Evolutionary conservation across 805 yeast genomes (phyloP), one percentile per base, ranked within the genome.

Genomic region (Candida hungchunana): DNA sequence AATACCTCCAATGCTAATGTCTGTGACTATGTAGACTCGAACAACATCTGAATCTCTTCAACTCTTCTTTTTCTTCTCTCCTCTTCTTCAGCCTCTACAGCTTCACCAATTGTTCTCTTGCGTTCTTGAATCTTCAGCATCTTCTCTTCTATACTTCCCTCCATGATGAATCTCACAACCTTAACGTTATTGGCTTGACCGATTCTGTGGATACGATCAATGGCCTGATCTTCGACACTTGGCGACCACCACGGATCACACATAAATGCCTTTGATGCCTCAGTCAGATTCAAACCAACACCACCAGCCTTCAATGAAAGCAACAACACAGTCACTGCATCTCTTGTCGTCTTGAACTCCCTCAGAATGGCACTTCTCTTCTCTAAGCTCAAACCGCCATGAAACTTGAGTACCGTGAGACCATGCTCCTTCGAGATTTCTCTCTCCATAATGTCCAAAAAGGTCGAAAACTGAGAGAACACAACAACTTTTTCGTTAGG

Each of bases 171-270:
- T 40, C 97, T 62, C 2, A 76, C 66, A 20, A 89, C 88, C 43
- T 73, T 75, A 11, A 90, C 97, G 27, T 69, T 70, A 18, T 68
- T 73, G 9, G 64, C 64, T 55, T 89, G 97, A 0, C 97, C 97
- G 53, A 90, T 84, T 47, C 97, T 71, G 54, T 89, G 96, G 13
- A 90, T 73, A 50, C 97, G 65, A 60, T 88, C 96, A 41, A 88
- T 84, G 0, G 96, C 96, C 57, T 87, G 96, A 33, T 84, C 86
- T 51, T 87, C 96, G 36, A 82, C 77, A 32, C 95, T 85, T 30
- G 86, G 94, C 20, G 93, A 84, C 97, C 97, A 89, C 93, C 96
- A 89, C 0, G 97, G 96, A 52, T 89, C 97, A 86, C 90, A 82
- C 74, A 89, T 70, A 48, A 79, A 87, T 3, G 94, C 97, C 23